A percentile compares a stretch with the other conserved stretches of the same genome.
Conservation (phyloP, 2,329 filamentous ascomycete species). For the Cadophora luteo-olivacea region DNA sequence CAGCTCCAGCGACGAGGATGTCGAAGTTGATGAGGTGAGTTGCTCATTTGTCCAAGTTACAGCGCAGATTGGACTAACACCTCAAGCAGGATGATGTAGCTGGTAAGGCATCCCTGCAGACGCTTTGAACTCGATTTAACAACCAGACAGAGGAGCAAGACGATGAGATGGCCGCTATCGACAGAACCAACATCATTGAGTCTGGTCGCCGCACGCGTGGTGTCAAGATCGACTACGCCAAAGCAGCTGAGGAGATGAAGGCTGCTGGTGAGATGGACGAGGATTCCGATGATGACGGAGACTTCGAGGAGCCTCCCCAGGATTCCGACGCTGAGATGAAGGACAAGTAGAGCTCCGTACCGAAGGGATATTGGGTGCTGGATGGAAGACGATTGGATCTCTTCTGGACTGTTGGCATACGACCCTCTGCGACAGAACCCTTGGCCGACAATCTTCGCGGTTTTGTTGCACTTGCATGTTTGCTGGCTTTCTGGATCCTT, state of each 20-base stretch:
- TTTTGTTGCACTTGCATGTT: constrained; percentile 19
- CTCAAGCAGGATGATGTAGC: constrained; percentile 32
- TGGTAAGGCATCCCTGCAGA: constrained; percentile 36
- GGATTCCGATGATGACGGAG: constrained; percentile 65
- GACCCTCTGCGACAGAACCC: constrained; percentile 11
- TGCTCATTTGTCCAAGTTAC: constrained; percentile 13
- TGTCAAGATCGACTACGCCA: constrained; percentile 90
- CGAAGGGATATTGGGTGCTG: background rate
- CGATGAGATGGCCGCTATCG: constrained; percentile 90
- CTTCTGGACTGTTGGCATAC: constrained; percentile 18
- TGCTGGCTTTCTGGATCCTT: constrained; percentile 1
- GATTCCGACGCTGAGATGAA: constrained; percentile 59
- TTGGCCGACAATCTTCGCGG: constrained; percentile 1
- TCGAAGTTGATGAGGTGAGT: constrained; percentile 55
- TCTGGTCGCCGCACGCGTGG: constrained; percentile 86
- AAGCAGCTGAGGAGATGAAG: constrained; percentile 84
- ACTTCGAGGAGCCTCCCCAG: constrained; percentile 60
- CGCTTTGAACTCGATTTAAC: constrained; percentile 28
- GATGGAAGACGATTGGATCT: constrained; percentile 12
- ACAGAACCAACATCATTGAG: constrained; percentile 83
- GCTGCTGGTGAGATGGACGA: constrained; percentile 79
- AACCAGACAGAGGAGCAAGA: constrained; percentile 69
- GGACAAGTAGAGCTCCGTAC: constrained; percentile 46
- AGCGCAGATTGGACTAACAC: constrained; percentile 25
- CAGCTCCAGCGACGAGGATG: constrained; percentile 70